Evolutionary conservation across 2,329 filamentous ascomycete genomes (phyloP), one percentile per base, ranked within the genome.

Genomic region (Metarhizium sp.): DNA sequence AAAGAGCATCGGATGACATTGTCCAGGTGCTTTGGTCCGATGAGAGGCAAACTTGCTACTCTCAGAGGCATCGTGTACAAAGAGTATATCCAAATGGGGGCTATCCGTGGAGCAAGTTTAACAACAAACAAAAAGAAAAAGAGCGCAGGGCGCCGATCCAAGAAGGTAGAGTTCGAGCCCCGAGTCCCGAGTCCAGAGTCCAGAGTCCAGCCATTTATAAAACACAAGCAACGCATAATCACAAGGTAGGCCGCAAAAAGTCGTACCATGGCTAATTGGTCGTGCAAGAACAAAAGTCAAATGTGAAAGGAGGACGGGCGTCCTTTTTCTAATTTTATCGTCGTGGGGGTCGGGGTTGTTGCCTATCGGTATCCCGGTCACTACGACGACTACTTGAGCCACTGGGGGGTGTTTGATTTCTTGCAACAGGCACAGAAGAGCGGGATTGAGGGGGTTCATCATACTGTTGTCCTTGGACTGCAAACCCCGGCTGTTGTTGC

Each of bases 401-500:
- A 66, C 65, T 67, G 59, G 66, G 66, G 57, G 71, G 62, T 61
- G 70, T 69, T 65, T 72, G 73, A 63, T 71, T 65, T 62, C 67
- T 69, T 59, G 72, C 64, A 61, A 71, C 69, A 52, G 71, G 64
- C 30, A 67, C 67, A 11, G 71, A 67, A 55, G 66, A 63, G 51
- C 73, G 68, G 60, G 68, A 61, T 58, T 69, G 70, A 61, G 74
- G 73, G 66, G 72, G 63, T 60, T 72, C 71, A 59, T 78, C 78
- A 76, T 79, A 81, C 72, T 78, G 76, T 70, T 72, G 71, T 63
- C 71, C 76, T 69, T 75, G 74, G 60, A 67, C 59, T 60, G 70
- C 62, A 67, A 73, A 79, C 58, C 70, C 67, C 63, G 69, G 66
- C 57, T 64, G 60, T 25, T 64, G 59, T 51, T 64, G 59, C 50